Evolutionary conservation across 2,329 filamentous ascomycete genomes (phyloP).

Genomic region (Metarhizium robertsii): DNA sequence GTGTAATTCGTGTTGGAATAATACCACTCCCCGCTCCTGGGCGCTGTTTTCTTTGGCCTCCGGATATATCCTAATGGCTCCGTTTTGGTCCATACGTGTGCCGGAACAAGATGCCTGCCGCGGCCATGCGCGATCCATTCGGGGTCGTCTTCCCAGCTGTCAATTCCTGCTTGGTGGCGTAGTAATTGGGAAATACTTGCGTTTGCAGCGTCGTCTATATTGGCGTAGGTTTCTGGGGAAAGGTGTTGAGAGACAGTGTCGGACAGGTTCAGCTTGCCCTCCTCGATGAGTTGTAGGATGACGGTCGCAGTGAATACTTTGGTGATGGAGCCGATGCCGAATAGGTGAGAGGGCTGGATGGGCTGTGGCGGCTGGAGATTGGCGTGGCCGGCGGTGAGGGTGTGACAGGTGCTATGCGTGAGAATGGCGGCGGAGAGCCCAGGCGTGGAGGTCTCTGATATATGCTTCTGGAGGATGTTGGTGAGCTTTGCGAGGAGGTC

Average conservation of each 20-base stretch:
- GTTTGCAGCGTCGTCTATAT: constrained; percentile 6
- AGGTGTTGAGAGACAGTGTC: constrained; percentile 6
- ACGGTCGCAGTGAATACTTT: constrained; percentile 10
- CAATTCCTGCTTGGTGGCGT: constrained; percentile 8
- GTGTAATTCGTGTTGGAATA: constrained; percentile 11
- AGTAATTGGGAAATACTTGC: constrained; percentile 4
- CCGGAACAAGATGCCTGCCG: constrained; percentile 5
- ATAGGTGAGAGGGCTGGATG: constrained; percentile 4
- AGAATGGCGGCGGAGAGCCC: constrained; percentile 7
- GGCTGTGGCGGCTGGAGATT: constrained; percentile 1
- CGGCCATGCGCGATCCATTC: constrained; percentile 6
- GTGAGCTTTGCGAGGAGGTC: background rate
- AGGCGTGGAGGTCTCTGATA: background rate
- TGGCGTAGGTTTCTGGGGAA: constrained; percentile 1
- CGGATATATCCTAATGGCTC: constrained; percentile 9
- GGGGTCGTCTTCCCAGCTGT: constrained; percentile 10
- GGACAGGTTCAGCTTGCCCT: constrained; percentile 6
- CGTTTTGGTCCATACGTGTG: constrained; percentile 7
- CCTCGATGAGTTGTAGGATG: constrained; percentile 9
- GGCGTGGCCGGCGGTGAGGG: constrained; percentile 3
- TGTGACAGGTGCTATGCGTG: constrained; percentile 1
- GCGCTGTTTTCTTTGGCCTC: constrained; percentile 7
- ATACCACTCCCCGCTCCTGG: constrained; percentile 6
- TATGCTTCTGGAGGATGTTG: background rate
- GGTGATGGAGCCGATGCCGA: constrained; percentile 10